Base-by-base conservation (phyloP, 1,139 yeast genomes). In the Geotrichum siamense region DNA sequence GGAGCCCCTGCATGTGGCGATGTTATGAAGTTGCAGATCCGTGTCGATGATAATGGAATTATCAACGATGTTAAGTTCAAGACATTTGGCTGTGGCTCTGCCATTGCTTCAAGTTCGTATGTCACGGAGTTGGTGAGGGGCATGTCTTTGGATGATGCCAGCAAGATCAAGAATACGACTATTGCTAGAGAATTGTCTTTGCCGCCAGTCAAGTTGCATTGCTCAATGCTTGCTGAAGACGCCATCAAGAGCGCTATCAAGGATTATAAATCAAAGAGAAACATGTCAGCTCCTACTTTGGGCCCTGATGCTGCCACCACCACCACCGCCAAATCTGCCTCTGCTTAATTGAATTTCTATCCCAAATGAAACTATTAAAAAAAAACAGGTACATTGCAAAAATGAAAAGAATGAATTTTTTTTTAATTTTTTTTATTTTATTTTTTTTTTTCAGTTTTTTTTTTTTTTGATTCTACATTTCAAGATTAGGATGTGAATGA, bases 1-100 rank as follows among this genome's bases (percentile, higher is more conserved):
- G 71, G 98, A 44, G 98, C 98, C 0, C 98, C 98, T 46, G 98
- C 98, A 0, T 91, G 98, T 70, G 98, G 98, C 48, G 98, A 91
- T 70, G 98, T 91, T 43, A 91, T 91, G 96, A 82, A 94, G 68
- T 75, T 91, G 54, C 98, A 91, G 65, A 91, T 91, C 59, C 79
- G 89, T 61, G 98, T 91, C 15, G 97, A 87, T 56, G 80, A 76
- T 47, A 79, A 94, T 27, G 98, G 98, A 1, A 73, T 84, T 48
- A 91, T 91, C 58, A 79, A 84, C 63, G 96, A 91, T 63, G 98
- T 91, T 54, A 91, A 87, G 68, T 91, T 91, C 69, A 91, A 91
- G 76, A 91, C 98, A 6, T 91, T 91, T 69, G 98, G 98, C 19
- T 91, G 98, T 65, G 98, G 98, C 39, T 81, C 94, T 2, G 98